Base-by-base conservation (phyloP, 2,329 filamentous ascomycete genomes). In the Mycocentrospora acerina region DNA sequence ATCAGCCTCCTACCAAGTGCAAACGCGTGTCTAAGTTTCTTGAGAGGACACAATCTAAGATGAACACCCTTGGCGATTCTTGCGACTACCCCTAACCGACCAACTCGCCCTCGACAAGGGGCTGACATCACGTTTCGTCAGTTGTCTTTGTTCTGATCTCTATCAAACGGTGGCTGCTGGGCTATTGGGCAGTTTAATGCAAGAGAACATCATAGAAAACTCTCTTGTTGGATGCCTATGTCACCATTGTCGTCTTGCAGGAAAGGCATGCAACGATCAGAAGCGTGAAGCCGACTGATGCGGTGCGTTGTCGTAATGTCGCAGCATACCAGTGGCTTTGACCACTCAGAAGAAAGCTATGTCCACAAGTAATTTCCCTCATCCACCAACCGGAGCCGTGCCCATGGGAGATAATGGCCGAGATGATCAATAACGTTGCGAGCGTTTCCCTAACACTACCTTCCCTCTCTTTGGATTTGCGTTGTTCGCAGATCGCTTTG, bases 361-460 rank as follows among this genome's bases (percentile, higher is more conserved):
- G 40, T 42, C 59, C 57, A 60, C 53, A 52, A 46, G 44, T 55
- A 57, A 62, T 62, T 53, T 62, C 57, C 53, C 42, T 11, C 29
- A 22, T 26, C 38, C 44, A 37, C 54, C 58, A 58, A 56, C 51
- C 42, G 37, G 38, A 52, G 42, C 33, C 34, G 42, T 36, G 35
- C 33, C 41, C 45, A 28, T 28, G 29, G 39, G 38, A 39, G 33
- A 39, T 40, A 36, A 35, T 34, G n/a, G 35, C 42, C 46, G 48
- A 51, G 35, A 55, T 56, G 54, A 43, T 53, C 52, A 53, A 59
- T 46, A 49, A 35, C 44, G 33, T 40, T 48, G 45, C 52, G 46
- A 41, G 48, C 52, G 45, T 37, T 41, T 31, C 34, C 30, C 37
- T 34, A 27, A 31, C 36, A 25, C 40, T 32, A 24, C 40, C 24